Base-by-base conservation (phyloP, 257 asterid genomes). In the Solanum peruvianum region DNA sequence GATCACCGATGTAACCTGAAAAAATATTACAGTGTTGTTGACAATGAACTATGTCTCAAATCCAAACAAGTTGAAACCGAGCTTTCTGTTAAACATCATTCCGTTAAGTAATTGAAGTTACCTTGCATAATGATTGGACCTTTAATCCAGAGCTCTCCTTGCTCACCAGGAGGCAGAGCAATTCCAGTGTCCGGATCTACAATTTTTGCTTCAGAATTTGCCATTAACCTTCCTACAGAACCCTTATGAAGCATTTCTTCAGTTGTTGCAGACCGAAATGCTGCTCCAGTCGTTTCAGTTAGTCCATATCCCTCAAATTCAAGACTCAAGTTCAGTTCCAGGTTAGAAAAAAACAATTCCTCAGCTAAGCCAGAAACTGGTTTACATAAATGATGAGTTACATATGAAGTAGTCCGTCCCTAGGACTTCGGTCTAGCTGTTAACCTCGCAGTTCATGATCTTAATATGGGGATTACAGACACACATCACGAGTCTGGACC, bases 91-190 rank as follows among this genome's bases (percentile, higher is more conserved):
- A 78, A 78, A 45, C 25, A 78, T 18, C n/a, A 29, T 9, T 9
- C 41, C 11, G 25, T 47, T 18, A 11, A 18, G 27, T 6, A 81
- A 9, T 49, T 41, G 85, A 47, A 56, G 4, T 16, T 88, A 94
- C 96, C 96, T 89, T 91, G 93, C 98, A 93, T 94, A 39, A 93
- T 70, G 13, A 86, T 82, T 15, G 94, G 92, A 37, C 95, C 94
- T 89, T 87, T 91, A 41, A 94, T 29, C 96, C 95, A 92, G 35
- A 94, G 93, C 84, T 94, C 98, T 73, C 98, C 98, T 88, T 44
- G 86, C 84, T 87, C 89, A 58, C 91, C 89, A 20, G 93, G 95
- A 83, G 91, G 93, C 75, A 93, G 87, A 64, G 85, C 92, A 84
- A 56, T 78, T 15, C 93, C 93, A 16, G 89, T 89, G 15, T 88